A percentile compares a stretch with the other conserved stretches of the same genome.
Conservation (phyloP, 106 monocot genomes). For the Acorus calamus region DNA sequence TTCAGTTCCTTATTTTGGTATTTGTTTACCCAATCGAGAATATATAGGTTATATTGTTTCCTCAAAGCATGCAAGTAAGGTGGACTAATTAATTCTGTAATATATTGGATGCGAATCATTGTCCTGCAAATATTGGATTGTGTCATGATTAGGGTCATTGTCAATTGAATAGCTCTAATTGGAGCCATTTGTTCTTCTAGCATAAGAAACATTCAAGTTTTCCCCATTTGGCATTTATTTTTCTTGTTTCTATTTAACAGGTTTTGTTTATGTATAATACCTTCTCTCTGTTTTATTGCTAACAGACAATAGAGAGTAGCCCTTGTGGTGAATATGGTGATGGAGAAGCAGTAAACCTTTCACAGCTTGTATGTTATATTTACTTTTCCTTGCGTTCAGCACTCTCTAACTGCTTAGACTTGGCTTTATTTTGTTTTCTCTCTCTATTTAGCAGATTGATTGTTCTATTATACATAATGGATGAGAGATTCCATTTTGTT, state of each 20-base stretch:
- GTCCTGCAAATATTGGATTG: too few relatives aligned
- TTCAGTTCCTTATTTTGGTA: too few relatives aligned
- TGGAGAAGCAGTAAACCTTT: constrained; percentile 79
- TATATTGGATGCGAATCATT: not conserved
- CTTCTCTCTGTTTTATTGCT: constrained; percentile 4
- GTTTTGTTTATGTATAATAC: too few relatives aligned
- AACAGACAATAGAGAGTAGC: constrained; percentile 90
- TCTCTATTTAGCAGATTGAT: not conserved
- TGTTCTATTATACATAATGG: not conserved
- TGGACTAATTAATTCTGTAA: not conserved
- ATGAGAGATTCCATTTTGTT: not conserved
- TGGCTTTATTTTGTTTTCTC: not conserved
- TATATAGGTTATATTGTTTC: too few relatives aligned
- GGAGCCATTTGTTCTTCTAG: too few relatives aligned
- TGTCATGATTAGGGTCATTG: too few relatives aligned
- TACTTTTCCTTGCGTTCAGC: not conserved
- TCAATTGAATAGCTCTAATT: too few relatives aligned
- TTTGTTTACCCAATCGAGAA: too few relatives aligned
- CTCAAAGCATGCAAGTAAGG: too few relatives aligned
- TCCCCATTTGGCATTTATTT: too few relatives aligned
- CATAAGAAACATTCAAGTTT: too few relatives aligned
- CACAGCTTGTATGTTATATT: constrained; percentile 63
- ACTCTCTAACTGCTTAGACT: not conserved
- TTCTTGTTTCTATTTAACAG: too few relatives aligned
- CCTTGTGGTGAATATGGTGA: constrained; percentile 66